Percentiles rank a stretch among this genome's conserved stretches.
Evolutionary conservation across 2,329 filamentous ascomycete species (phyloP).

Genomic region (Cladosporium sp.): DNA sequence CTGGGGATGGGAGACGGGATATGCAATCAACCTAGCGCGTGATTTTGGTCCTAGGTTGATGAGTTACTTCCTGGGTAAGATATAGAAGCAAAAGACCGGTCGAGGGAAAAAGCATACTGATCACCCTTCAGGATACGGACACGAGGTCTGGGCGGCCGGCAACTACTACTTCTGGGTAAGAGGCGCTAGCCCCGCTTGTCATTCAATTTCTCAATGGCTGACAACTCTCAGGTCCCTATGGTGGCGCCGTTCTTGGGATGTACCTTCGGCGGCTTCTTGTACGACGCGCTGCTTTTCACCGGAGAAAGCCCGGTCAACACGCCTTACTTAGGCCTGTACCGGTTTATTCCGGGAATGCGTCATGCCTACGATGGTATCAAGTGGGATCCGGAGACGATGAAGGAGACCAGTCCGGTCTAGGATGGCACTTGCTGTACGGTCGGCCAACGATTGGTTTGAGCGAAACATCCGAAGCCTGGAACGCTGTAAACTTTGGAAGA

Average conservation of each 20-base stretch:
- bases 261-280: conserved; percentile 58
- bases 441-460: too few species aligned
- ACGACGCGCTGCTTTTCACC: conserved; percentile 63
- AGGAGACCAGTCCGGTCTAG: conserved; percentile 10
- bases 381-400: conserved; percentile 20
- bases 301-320: conserved; percentile 65
- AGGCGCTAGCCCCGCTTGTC: background rate
- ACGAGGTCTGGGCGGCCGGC: conserved; percentile 60
- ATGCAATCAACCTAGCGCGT: conserved; percentile 66
- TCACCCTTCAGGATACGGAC: conserved; percentile 54
- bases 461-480: too few species aligned
- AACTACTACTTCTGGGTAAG: conserved; percentile 64
- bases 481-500: too few species aligned
- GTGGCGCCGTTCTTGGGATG: conserved; percentile 63
- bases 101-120: background rate
- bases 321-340: conserved; percentile 57
- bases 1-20: conserved; percentile 69
- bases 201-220: background rate
- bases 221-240: conserved; percentile 49
- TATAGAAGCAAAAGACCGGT: background rate
- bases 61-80: conserved; percentile 11
- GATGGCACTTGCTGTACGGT: too few species aligned
- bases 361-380: conserved; percentile 20
- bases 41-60: conserved; percentile 62
- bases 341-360: conserved; percentile 28